These are phyloP conservation scores for Dactylellina drechsleri DNA, from an alignment of 2,329 filamentous ascomycete species.

Conservation along the genomic window DNA sequence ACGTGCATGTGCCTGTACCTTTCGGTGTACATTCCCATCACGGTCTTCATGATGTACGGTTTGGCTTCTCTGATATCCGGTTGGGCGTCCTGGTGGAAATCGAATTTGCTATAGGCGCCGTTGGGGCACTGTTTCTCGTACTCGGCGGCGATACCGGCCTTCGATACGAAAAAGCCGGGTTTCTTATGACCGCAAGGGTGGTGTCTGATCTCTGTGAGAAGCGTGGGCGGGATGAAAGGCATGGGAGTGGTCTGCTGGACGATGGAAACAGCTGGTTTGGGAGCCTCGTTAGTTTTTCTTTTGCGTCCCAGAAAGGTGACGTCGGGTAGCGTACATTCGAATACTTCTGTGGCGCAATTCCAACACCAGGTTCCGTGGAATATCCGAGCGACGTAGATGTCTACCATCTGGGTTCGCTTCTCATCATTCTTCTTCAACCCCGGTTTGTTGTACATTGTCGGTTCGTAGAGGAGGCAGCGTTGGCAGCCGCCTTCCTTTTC, in stretches of 20 bases:
- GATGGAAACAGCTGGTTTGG: constrained; percentile 20
- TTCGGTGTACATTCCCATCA: constrained; percentile 15
- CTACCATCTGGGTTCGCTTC: constrained; percentile 26
- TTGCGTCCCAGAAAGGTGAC: background rate
- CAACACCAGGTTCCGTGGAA: constrained; percentile 45
- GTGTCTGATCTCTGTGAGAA: constrained; percentile 27
- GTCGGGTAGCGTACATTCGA: constrained; percentile 22
- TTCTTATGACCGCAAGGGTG: constrained; percentile 25
- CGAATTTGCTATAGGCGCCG: constrained; percentile 31
- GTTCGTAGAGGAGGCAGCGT: constrained; percentile 25
- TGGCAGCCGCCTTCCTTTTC: constrained; percentile 20
- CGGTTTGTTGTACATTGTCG: constrained; percentile 12
- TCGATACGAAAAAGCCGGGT: constrained; percentile 36
- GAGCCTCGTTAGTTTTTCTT: background rate
- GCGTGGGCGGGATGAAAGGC: constrained; percentile 14
- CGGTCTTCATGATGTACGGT: constrained; percentile 31
- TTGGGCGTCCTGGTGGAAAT: constrained; percentile 26
- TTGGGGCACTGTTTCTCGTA: constrained; percentile 31
- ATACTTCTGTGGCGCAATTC: constrained; percentile 34
- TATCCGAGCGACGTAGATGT: constrained; percentile 32
- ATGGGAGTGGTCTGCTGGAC: constrained; percentile 29
- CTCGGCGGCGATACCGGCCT: constrained; percentile 17
- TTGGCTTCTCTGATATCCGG: constrained; percentile 40
- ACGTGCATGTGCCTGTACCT: constrained; percentile 40
- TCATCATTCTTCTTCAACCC: constrained; percentile 28